Evolutionary conservation across 2,329 filamentous ascomycete genomes (phyloP), one percentile per base, ranked within the genome.

Genomic region (Stagonosporopsis vannaccii): DNA sequence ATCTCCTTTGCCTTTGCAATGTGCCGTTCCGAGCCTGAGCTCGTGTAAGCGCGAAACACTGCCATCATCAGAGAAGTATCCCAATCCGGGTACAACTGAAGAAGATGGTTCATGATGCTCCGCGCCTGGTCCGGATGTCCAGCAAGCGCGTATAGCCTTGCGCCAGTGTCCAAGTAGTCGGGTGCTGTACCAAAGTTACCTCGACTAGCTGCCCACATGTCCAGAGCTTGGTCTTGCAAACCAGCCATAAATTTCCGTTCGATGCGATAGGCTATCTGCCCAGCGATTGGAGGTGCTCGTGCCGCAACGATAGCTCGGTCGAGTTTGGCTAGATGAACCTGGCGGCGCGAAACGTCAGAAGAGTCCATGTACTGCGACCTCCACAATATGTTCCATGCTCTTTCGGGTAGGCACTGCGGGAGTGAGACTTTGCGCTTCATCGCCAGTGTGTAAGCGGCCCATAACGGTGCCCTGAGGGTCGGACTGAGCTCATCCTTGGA

Each of bases 1-100:
- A 75, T 62, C 6, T 60, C 50, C 41, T 59, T 62, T 0, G 90
- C 90, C 59, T 81, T 81, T 17, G 83, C 75, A 25, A 80, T 80
- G 2, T 79, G 66, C 35, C 62, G 37, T 8, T 50, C 35, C 13
- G 44, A 78, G 4, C 81, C 69, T 12, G 84, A 79, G 36, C 79
- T 81, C 1, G 86, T 86, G 74, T 86, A 88, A 7, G 88, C 85
- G 35, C 84, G 82, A 53, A 96, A 89, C n/a, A 95, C 81, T 13
- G 87, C 85, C 58, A 92, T 77, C 51, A 90, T 74, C 39, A 88
- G 81, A 6, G 86, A 82, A 19, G 83, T 77, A 52, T 87, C 81
- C 48, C 75, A 78, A 2, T 78, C 67, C 13, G 81, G 76, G 19
- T 76, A 65, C 3, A 75, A 68, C 2, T 80, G 72, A 11, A 87